Evolutionary conservation across 163 green algal genomes (phyloP).

Genomic region (Volvox carteri): DNA sequence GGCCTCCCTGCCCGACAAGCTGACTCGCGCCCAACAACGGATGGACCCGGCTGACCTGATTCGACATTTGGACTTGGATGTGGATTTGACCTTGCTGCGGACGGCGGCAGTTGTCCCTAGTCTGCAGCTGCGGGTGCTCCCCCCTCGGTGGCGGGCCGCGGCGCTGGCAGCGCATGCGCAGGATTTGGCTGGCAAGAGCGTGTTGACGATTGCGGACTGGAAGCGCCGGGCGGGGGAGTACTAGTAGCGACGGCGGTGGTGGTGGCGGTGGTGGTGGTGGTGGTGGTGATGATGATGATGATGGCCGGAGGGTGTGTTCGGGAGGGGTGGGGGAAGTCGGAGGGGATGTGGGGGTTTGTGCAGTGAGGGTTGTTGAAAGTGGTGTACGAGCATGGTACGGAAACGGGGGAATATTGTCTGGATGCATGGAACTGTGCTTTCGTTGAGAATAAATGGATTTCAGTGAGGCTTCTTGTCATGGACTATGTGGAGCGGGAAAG

Average conservation of each 20-base stretch:
- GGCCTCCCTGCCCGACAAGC: conserved; percentile 55
- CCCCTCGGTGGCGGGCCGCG: conserved; percentile 55
- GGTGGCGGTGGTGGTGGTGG: neutral
- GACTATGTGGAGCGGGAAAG: too few species aligned
- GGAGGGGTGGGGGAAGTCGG: too few species aligned
- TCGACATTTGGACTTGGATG: conserved; percentile 51
- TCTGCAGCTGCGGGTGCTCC: conserved; percentile 63
- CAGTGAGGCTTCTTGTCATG: too few species aligned
- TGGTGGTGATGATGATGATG: too few species aligned
- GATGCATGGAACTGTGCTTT: too few species aligned
- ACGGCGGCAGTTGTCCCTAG: neutral
- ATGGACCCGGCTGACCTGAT: conserved; percentile 64
- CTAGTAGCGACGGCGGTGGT: neutral
- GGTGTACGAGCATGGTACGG: too few species aligned
- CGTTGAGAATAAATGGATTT: too few species aligned
- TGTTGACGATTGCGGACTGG: conserved; percentile 70
- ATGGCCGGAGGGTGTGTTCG: too few species aligned
- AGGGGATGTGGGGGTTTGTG: too few species aligned
- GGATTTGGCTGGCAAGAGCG: conserved; percentile 61
- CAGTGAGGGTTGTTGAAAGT: too few species aligned
- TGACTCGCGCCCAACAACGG: conserved; percentile 49
- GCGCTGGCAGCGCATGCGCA: conserved; percentile 32
- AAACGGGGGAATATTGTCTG: too few species aligned
- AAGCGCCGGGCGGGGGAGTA: conserved; percentile 56
- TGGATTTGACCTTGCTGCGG: conserved; percentile 60